Base-by-base conservation (phyloP, 1,284 basidiomycete species). In the Sporisorium exsertum region DNA sequence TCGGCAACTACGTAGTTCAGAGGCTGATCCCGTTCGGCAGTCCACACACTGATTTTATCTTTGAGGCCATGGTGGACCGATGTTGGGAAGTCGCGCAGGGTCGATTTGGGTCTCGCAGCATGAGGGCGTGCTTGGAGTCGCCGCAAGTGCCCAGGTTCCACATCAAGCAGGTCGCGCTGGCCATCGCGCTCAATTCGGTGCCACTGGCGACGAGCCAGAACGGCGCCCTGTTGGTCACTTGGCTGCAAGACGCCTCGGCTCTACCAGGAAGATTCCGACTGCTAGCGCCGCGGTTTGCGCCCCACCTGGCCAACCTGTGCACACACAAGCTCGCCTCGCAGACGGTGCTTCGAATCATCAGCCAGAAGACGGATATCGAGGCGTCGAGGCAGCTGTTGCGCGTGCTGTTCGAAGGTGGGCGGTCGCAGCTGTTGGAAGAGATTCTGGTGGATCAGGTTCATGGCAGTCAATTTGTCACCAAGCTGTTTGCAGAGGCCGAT, bases 11-110 rank as follows among this genome's bases (percentile, higher is more conserved):
- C 84, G 96, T 99, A 68, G 93, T 97, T 50, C 94, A 96, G 64
- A 95, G 94, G 82, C 95, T 95, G 83, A 88, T 99, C 55, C 92
- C 93, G 24, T 99, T 98, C 80, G 93, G 93, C 51, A 87, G 91
- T 32, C 95, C 96, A 18, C 90, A 90, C 40, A 94, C 93, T 65
- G 94, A 97, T 79, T 98, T 98, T 86, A 93, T 99, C 69, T 98
- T 98, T 85, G 96, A 99, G 85, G 94, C 95, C 37, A 98, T 99
- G 89, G 92, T 94, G 52, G 96, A 99, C 86, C 92, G 97, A 54
- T 93, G 97, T 87, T 99, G 97, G 97, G 96, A 96, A 87, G 89
- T 97, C 66, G 94, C 94, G 0, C 95, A 97, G 88, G 94, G 94
- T 20, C 91, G 97, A 32, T 99, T 97, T 80, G 97, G 97, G 64